Conservation (phyloP, 108 stramenopile genomes). For the Fragilaria crotonensis region DNA sequence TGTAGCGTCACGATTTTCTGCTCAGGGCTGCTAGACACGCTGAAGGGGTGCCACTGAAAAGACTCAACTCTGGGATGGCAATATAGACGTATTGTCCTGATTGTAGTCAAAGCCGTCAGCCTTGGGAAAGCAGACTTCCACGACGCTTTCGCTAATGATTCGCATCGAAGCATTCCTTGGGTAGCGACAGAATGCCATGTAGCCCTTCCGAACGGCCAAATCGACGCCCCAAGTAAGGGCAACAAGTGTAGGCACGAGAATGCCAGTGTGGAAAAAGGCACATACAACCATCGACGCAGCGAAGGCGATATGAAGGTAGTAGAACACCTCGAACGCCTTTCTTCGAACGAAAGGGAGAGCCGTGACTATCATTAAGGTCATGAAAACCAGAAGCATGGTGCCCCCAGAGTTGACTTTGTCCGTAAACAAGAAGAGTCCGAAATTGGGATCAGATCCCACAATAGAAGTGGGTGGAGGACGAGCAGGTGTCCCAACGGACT, state of each 20-base stretch:
- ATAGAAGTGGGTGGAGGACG: background rate
- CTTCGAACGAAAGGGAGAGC: conserved; percentile 17
- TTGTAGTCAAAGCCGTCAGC: conserved; percentile 30
- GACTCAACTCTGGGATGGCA: conserved; percentile 12
- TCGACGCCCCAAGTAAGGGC: conserved; percentile 19
- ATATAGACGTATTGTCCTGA: conserved; percentile 41
- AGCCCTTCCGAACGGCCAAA: conserved; percentile 21
- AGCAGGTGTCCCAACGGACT: background rate
- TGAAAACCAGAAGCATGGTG: conserved; percentile 13
- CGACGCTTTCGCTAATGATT: conserved; percentile 19
- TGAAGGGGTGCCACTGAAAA: conserved; percentile 40
- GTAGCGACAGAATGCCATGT: conserved; percentile 29
- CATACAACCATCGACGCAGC: conserved; percentile 13
- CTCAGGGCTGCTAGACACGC: conserved; percentile 9
- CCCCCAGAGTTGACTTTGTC: conserved; percentile 23
- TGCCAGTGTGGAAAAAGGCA: conserved; percentile 19
- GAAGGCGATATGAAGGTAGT: conserved; percentile 22
- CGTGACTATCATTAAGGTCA: conserved; percentile 18
- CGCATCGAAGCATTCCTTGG: conserved; percentile 16
- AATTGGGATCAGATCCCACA: background rate
- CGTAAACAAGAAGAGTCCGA: conserved; percentile 3
- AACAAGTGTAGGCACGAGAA: conserved; percentile 11
- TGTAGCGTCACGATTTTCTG: conserved; percentile 26
- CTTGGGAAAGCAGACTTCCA: conserved; percentile 30
- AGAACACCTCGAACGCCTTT: conserved; percentile 26